Conservation (phyloP, 2,329 filamentous ascomycete species). For the Colletotrichum sp. region DNA sequence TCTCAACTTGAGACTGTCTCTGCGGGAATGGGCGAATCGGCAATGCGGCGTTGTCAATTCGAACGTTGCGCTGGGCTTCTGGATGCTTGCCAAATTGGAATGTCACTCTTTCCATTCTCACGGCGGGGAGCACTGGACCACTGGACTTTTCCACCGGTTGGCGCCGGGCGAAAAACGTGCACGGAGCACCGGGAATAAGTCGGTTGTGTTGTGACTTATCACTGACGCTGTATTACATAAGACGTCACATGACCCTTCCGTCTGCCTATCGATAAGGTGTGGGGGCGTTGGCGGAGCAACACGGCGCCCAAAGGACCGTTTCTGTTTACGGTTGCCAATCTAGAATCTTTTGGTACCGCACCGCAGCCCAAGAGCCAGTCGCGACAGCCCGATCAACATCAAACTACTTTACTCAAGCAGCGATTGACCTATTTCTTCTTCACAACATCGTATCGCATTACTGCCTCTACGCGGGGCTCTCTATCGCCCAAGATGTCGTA, state of each 20-base stretch:
- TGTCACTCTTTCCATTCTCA: background rate
- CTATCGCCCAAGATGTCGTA: slow-evolving; percentile 53
- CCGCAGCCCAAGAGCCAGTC: background rate
- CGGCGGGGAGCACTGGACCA: background rate
- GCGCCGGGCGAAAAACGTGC: background rate
- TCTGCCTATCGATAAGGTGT: background rate
- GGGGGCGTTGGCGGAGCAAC: slow-evolving; percentile 16
- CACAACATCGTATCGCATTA: background rate
- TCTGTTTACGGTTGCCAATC: background rate
- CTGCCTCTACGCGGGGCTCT: background rate
- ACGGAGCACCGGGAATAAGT: background rate
- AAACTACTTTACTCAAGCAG: background rate
- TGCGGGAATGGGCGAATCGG: background rate
- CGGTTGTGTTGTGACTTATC: background rate
- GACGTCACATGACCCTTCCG: background rate
- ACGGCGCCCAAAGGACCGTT: background rate
- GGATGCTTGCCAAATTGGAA: background rate
- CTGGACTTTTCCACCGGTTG: background rate
- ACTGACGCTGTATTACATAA: background rate
- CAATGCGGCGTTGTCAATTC: background rate
- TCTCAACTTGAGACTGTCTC: background rate
- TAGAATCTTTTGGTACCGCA: background rate
- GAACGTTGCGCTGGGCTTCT: background rate
- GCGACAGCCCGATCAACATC: background rate
- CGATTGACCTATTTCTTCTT: background rate